Evolutionary conservation across 169 alveolate genomes (phyloP).

Genomic region (Cryptosporidium meleagridis): DNA sequence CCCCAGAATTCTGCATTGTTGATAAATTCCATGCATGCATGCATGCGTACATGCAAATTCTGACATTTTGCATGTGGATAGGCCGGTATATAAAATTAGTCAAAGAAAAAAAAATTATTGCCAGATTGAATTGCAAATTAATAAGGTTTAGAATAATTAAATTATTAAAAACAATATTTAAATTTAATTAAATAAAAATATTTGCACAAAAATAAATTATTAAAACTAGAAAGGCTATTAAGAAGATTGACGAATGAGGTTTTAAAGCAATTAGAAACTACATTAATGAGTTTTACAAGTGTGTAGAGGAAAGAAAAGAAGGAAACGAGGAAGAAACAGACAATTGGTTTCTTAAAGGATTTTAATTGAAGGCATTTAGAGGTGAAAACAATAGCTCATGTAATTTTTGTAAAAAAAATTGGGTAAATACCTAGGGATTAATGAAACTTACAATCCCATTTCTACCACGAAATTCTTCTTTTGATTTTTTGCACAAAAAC

Average conservation of each 20-base stretch:
- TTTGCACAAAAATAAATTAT: neutral
- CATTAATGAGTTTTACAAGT: neutral
- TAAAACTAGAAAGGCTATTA: neutral
- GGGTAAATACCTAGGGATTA: neutral
- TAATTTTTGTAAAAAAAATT: neutral
- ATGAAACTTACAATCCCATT: conserved; percentile 70
- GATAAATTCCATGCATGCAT: conserved; percentile 40
- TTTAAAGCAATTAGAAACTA: neutral
- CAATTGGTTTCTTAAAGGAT: neutral
- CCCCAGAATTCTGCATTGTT: neutral
- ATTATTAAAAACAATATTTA: neutral
- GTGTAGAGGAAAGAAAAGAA: neutral
- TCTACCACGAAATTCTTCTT: conserved; percentile 62
- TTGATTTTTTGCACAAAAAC: conserved; percentile 60
- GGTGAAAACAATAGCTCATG: neutral
- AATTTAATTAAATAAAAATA: neutral
- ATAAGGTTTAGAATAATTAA: neutral
- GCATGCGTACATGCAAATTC: conserved; percentile 14
- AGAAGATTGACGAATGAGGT: neutral
- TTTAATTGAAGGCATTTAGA: neutral
- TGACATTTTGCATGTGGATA: neutral
- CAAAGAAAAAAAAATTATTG: neutral
- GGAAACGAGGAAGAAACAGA: neutral
- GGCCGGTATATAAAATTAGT: conserved; percentile 7
- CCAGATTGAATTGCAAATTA: neutral